Percentiles rank a stretch among this genome's conserved stretches.
Evolutionary conservation across 2,329 filamentous ascomycete species (phyloP).

Genomic region (Cordyceps tenuipes): DNA sequence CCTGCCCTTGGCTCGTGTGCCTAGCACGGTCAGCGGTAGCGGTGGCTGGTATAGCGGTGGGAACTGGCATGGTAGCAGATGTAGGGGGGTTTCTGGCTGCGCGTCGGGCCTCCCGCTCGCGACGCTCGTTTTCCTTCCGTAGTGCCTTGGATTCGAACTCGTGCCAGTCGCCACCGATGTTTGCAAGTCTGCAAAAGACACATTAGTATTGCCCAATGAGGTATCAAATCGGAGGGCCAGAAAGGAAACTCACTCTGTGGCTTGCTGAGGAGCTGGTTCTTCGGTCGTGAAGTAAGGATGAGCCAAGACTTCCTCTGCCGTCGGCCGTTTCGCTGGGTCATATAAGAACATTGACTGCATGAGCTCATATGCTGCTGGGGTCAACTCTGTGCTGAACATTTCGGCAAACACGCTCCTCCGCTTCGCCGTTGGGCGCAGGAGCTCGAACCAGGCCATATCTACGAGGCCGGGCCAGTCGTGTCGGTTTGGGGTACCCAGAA

Average conservation of each 20-base stretch:
- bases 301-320: conserved; percentile 72
- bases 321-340: conserved; percentile 76
- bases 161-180: conserved; percentile 91
- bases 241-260: conserved; percentile 59
- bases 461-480: conserved; percentile 80
- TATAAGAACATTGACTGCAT: conserved; percentile 80
- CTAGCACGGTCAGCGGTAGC: conserved; percentile 22
- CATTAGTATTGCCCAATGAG: conserved; percentile 21
- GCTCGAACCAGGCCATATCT: conserved; percentile 97
- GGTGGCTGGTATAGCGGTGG: neutral
- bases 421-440: conserved; percentile 70
- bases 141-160: conserved; percentile 96
- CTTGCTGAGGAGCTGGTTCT: conserved; percentile 67
- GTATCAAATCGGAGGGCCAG: neutral
- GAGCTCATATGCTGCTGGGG: conserved; percentile 74
- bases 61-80: conserved; percentile 16
- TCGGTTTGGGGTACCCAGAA: conserved; percentile 80
- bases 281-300: conserved; percentile 86
- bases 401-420: conserved; percentile 71
- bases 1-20: conserved; percentile 18
- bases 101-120: conserved; percentile 44
- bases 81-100: conserved; percentile 25
- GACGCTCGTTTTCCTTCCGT: conserved; percentile 76
- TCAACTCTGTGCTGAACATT: conserved; percentile 70
- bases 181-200: conserved; percentile 49